Percentiles rank a stretch among this genome's conserved stretches.
Evolutionary conservation across 148 eudicot genomes (phyloP).

Genomic region (Polygonum aviculare): DNA sequence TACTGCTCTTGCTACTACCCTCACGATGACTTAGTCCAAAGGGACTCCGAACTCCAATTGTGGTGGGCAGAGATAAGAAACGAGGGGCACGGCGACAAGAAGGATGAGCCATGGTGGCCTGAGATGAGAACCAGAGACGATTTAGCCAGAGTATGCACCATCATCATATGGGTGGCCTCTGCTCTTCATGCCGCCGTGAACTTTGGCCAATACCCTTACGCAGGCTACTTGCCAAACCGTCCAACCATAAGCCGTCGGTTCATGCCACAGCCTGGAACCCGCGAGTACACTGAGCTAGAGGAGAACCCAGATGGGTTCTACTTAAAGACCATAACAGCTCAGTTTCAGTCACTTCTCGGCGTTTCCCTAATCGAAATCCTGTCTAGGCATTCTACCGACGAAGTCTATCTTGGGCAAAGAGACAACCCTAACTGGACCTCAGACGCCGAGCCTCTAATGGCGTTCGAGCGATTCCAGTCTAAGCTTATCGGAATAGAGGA

Average conservation of each 20-base stretch:
- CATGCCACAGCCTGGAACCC: slow-evolving; percentile 60
- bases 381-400: slow-evolving; percentile 59
- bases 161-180: slow-evolving; percentile 70
- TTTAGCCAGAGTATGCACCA: slow-evolving; percentile 42
- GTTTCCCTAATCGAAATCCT: slow-evolving; percentile 57
- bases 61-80: slow-evolving; percentile 59
- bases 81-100: slow-evolving; percentile 62
- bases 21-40: slow-evolving; percentile 25
- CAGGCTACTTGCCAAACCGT: slow-evolving; percentile 66
- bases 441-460: slow-evolving; percentile 33
- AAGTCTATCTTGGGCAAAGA: slow-evolving; percentile 67
- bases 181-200: slow-evolving; percentile 81
- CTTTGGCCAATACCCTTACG: slow-evolving; percentile 76
- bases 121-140: slow-evolving; percentile 37
- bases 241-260: slow-evolving; percentile 64
- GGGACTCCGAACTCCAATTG: slow-evolving; percentile 63
- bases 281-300: slow-evolving; percentile 52
- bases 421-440: slow-evolving; percentile 51
- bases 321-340: slow-evolving; percentile 49
- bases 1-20: slow-evolving; percentile 58
- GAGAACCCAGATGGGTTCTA: slow-evolving; percentile 36
- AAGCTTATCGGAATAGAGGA: slow-evolving; percentile 31
- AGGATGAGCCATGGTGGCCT: slow-evolving; percentile 65
- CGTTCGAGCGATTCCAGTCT: slow-evolving; percentile 35
- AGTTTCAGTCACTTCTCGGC: slow-evolving; percentile 55